Conservation (phyloP, 2,329 filamentous ascomycete genomes). For the Talaromyces sp. region DNA sequence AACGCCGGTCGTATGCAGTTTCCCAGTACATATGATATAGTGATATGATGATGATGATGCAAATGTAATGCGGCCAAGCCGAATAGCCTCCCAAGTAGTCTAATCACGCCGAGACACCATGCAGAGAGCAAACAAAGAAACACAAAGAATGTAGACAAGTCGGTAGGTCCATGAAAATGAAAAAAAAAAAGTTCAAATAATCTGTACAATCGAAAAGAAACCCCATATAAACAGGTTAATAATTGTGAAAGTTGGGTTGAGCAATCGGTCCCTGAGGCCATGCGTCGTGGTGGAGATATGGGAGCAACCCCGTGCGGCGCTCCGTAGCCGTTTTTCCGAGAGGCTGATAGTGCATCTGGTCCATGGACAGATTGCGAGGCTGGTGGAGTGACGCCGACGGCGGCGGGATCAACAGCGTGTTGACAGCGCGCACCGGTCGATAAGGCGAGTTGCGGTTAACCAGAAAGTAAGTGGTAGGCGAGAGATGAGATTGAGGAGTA, state of each 20-base stretch:
- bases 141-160: background rate
- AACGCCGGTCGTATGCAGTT: background rate
- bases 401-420: slow-evolving; percentile 84
- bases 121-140: background rate
- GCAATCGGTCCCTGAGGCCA: slow-evolving; percentile 28
- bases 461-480: slow-evolving; percentile 78
- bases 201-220: slow-evolving; percentile 5
- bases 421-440: slow-evolving; percentile 80
- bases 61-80: background rate
- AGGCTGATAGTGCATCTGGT: slow-evolving; percentile 79
- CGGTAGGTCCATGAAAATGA: background rate
- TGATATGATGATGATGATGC: background rate
- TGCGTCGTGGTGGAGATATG: slow-evolving; percentile 44
- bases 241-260: slow-evolving; percentile 27
- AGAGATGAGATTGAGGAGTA: slow-evolving; percentile 65
- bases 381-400: slow-evolving; percentile 73
- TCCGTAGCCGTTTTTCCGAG: slow-evolving; percentile 64
- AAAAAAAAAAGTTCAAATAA: slow-evolving; percentile 1
- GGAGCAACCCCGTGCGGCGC: slow-evolving; percentile 62
- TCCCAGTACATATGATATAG: background rate
- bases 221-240: slow-evolving; percentile 5
- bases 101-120: background rate
- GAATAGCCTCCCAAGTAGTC: background rate
- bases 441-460: slow-evolving; percentile 89
- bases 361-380: slow-evolving; percentile 59